Evolutionary conservation across 345 rosid species (phyloP).

Genomic region (Eucalyptus brandiana): DNA sequence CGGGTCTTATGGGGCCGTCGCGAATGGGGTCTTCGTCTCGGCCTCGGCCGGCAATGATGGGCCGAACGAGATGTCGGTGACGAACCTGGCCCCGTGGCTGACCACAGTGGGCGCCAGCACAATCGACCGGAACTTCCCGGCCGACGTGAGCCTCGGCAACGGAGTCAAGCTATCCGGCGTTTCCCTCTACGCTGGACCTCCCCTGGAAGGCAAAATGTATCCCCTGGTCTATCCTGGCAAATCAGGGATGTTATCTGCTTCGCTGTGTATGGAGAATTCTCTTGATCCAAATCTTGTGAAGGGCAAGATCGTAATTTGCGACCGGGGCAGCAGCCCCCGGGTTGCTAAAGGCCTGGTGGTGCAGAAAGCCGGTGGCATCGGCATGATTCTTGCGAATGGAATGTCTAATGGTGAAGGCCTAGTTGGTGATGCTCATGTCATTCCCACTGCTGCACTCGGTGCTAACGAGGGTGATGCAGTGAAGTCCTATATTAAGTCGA

Average conservation of each 20-base stretch:
- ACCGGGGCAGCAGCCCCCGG: constrained; percentile 65
- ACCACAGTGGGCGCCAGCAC: constrained; percentile 71
- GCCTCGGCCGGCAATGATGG: constrained; percentile 71
- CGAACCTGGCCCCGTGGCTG: constrained; percentile 72
- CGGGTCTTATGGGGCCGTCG: constrained; percentile 51
- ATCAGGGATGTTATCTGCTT: constrained; percentile 38
- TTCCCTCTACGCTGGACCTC: constrained; percentile 49
- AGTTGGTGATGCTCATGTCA: constrained; percentile 70
- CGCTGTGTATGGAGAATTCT: constrained; percentile 72
- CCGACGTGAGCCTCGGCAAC: constrained; percentile 46
- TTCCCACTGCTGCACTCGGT: constrained; percentile 68
- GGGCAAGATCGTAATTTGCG: constrained; percentile 76
- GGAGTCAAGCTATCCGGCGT: constrained; percentile 55
- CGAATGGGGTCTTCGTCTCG: constrained; percentile 36
- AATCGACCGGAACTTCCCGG: constrained; percentile 66
- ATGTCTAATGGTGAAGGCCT: constrained; percentile 74
- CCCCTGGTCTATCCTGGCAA: constrained; percentile 67
- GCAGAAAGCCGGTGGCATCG: constrained; percentile 74
- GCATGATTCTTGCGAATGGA: constrained; percentile 80
- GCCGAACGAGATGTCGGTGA: constrained; percentile 66
- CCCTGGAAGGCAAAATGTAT: constrained; percentile 45
- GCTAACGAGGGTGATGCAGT: constrained; percentile 58
- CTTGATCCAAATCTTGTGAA: constrained; percentile 43
- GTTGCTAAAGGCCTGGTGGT: constrained; percentile 82
- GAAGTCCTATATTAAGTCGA: constrained; percentile 35